A percentile compares a stretch with the other conserved stretches of the same genome.
phyloP scores from a whole-genome alignment of 2,329 filamentous ascomycete genomes.

The Salinomyces thailandicus region DNA sequence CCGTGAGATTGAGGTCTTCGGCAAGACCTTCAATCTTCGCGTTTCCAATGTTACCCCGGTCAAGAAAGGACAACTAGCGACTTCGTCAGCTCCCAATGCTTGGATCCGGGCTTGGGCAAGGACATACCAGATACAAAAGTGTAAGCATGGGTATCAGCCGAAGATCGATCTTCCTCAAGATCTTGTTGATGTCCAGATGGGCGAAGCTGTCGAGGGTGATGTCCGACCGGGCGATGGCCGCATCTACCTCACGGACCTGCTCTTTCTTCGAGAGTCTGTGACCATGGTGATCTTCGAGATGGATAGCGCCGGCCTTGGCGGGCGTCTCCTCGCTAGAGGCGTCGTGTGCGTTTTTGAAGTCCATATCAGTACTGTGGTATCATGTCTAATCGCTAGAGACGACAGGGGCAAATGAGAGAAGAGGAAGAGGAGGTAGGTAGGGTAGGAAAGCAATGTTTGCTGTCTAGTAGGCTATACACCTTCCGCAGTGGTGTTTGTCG shows the following conservation, averaged over 20 bases:
- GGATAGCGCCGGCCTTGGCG: background rate
- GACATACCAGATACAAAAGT: slow-evolving; percentile 55
- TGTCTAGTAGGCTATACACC: no score
- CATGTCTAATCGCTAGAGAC: no score
- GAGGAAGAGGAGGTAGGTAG: no score
- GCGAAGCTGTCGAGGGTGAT: background rate
- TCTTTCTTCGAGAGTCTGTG: background rate
- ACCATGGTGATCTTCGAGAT: background rate
- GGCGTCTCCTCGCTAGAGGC: background rate
- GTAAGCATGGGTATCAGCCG: slow-evolving; percentile 57
- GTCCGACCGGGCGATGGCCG: background rate
- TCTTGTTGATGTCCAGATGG: slow-evolving; percentile 31
- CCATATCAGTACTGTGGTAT: background rate
- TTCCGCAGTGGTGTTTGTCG: no score
- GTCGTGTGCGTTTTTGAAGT: background rate
- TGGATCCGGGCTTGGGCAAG: background rate
- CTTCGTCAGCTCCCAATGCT: background rate
- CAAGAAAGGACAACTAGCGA: slow-evolving; percentile 16
- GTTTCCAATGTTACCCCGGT: slow-evolving; percentile 17
- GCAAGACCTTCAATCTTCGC: slow-evolving; percentile 30
- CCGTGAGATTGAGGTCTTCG: slow-evolving; percentile 32
- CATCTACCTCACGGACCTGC: background rate
- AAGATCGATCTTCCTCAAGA: slow-evolving; percentile 52
- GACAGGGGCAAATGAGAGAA: no score
- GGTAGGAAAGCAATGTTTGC: no score